A percentile compares a stretch with the other conserved stretches of the same genome.
Evolutionary conservation across 176 grass and related monocot species (phyloP).

Genomic region (Oryza meridionalis): DNA sequence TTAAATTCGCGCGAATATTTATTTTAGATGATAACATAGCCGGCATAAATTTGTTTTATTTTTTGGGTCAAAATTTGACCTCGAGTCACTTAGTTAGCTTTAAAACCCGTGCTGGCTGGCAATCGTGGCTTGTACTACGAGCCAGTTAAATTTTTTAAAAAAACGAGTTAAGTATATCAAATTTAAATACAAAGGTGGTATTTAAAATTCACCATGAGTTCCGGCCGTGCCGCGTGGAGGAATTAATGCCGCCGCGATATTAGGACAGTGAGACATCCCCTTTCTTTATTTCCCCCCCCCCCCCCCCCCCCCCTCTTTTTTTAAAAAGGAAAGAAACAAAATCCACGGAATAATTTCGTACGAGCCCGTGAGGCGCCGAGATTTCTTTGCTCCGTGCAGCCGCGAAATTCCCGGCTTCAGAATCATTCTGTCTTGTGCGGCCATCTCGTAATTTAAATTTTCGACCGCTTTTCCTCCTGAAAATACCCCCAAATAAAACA

Average conservation of each 20-base stretch:
- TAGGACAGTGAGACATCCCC: neutral
- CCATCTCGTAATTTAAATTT: neutral
- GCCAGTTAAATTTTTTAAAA: neutral
- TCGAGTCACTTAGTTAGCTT: neutral
- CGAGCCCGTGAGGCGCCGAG: conserved; percentile 22
- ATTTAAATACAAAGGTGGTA: neutral
- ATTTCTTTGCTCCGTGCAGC: conserved; percentile 9
- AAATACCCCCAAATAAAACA: neutral
- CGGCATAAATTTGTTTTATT: neutral
- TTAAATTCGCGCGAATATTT: neutral
- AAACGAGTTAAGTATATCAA: neutral
- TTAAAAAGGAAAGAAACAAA: conserved; percentile 35
- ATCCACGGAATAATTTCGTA: conserved; percentile 38
- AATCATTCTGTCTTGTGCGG: neutral
- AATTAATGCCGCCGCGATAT: conserved; percentile 45
- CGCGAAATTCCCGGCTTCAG: conserved; percentile 13
- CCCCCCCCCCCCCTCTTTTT: neutral
- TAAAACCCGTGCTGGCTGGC: conserved; percentile 1
- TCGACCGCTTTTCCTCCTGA: neutral
- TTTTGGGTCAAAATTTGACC: conserved; percentile 20
- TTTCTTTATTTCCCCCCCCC: neutral
- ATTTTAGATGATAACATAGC: neutral
- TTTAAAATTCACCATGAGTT: neutral
- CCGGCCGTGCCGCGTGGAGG: conserved; percentile 44
- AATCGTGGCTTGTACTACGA: conserved; percentile 5